phyloP scores from a whole-genome alignment of 164 flowering plant genomes.

The Umbilicus rupestris region DNA sequence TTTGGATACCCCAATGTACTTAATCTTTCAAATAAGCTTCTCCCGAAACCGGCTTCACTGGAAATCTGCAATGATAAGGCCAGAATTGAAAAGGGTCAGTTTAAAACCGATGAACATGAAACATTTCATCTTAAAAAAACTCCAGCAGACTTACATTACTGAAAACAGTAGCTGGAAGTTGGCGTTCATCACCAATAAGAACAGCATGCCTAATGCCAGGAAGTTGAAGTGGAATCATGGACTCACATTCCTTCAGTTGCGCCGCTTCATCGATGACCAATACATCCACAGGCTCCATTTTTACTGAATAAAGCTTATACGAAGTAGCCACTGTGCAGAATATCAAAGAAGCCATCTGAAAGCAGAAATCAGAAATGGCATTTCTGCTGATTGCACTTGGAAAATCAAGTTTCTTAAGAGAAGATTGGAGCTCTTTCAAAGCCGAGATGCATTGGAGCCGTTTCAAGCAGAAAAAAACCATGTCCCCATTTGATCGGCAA shows the following conservation, averaged over 20 bases:
- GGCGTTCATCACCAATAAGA: slow-evolving; percentile 53
- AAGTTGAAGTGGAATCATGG: slow-evolving; percentile 41
- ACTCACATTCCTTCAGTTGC: slow-evolving; percentile 58
- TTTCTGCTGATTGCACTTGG: slow-evolving; percentile 14
- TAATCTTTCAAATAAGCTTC: slow-evolving; percentile 41
- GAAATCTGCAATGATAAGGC: slow-evolving; percentile 17
- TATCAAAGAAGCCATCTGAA: slow-evolving; percentile 29
- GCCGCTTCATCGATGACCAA: slow-evolving; percentile 65
- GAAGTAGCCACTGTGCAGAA: slow-evolving; percentile 47
- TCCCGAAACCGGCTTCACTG: slow-evolving; percentile 31
- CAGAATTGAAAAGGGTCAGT: too few species aligned
- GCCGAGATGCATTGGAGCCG: slow-evolving; percentile 23
- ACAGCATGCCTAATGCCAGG: slow-evolving; percentile 33
- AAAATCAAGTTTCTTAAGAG: slow-evolving; percentile 21
- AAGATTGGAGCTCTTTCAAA: slow-evolving; percentile 19
- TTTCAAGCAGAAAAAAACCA: background rate
- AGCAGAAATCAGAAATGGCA: slow-evolving; percentile 25
- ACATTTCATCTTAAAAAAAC: too few species aligned
- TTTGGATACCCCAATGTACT: slow-evolving; percentile 28
- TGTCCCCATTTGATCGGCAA: background rate
- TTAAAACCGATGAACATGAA: background rate
- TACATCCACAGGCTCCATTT: slow-evolving; percentile 22
- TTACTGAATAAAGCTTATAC: slow-evolving; percentile 22
- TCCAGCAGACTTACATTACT: slow-evolving; percentile 26
- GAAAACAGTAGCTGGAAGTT: slow-evolving; percentile 46